Conservation (phyloP, 495 filamentous ascomycete genomes). For the Penicillium macrosclerotiorum region DNA sequence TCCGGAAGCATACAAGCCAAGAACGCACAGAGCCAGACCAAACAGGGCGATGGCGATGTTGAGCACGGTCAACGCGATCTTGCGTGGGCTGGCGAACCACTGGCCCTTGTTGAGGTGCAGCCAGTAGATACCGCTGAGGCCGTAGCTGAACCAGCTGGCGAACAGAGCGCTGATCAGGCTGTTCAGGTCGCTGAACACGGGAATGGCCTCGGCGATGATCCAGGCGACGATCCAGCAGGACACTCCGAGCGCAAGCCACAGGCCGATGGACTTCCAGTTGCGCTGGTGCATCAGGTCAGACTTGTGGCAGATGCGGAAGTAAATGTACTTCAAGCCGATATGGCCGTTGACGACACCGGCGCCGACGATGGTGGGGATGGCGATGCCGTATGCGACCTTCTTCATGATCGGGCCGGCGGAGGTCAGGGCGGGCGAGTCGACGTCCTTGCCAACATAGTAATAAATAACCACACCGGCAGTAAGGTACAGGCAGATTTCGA, state of each 20-base stretch:
- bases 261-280: constrained; percentile 41
- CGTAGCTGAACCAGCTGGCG: constrained; percentile 44
- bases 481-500: constrained; percentile 67
- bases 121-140: constrained; percentile 44
- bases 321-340: constrained; percentile 62
- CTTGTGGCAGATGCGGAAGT: constrained; percentile 56
- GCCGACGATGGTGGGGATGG: constrained; percentile 69
- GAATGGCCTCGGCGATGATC: constrained; percentile 68
- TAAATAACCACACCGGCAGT: constrained; percentile 69
- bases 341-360: constrained; percentile 71
- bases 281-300: constrained; percentile 53
- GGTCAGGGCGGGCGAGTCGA: constrained; percentile 67
- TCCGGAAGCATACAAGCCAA: constrained; percentile 41
- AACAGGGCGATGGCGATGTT: constrained; percentile 28
- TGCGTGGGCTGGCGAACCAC: constrained; percentile 31
- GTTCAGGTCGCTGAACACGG: constrained; percentile 64
- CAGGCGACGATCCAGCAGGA: constrained; percentile 61
- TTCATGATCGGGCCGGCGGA: constrained; percentile 61
- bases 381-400: constrained; percentile 77
- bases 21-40: constrained; percentile 28
- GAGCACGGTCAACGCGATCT: constrained; percentile 29
- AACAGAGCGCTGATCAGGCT: constrained; percentile 43
- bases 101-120: constrained; percentile 37
- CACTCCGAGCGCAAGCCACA: constrained; percentile 57
- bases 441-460: constrained; percentile 62